These are phyloP conservation scores for Triticum turgidum DNA, from an alignment of 176 grass and related monocot genomes.

Conservation along the genomic window DNA sequence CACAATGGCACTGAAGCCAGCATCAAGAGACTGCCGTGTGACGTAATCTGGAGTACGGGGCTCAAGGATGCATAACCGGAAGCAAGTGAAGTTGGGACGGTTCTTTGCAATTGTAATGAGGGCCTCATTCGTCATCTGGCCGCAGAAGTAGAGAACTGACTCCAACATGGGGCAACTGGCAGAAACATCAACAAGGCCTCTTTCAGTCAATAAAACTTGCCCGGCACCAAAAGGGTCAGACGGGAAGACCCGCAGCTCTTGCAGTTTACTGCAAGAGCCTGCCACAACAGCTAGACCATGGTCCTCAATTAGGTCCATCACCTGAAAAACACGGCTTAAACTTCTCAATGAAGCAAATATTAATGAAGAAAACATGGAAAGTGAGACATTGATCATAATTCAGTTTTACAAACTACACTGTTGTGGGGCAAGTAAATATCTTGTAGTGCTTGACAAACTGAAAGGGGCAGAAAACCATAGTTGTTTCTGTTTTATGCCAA, in stretches of 20 bases:
- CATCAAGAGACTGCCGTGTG: constrained; percentile 58
- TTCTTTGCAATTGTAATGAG: constrained; percentile 64
- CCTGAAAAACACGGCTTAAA: constrained; percentile 38
- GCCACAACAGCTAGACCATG: constrained; percentile 56
- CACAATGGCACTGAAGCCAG: constrained; percentile 66
- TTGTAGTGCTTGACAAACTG: background rate
- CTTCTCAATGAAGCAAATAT: constrained; percentile 3
- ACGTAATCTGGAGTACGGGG: constrained; percentile 58
- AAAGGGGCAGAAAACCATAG: background rate
- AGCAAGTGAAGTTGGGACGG: constrained; percentile 59
- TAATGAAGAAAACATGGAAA: background rate
- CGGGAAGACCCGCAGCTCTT: constrained; percentile 74
- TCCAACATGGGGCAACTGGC: constrained; percentile 60
- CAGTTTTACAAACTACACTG: background rate
- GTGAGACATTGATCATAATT: background rate
- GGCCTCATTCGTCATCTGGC: constrained; percentile 66
- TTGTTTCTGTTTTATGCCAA: background rate
- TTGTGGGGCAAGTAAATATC: no score
- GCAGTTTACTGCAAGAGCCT: constrained; percentile 62
- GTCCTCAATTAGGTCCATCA: constrained; percentile 73
- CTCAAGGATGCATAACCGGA: constrained; percentile 66
- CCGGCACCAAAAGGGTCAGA: constrained; percentile 44
- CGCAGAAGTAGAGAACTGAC: constrained; percentile 66
- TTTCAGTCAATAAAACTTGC: constrained; percentile 60
- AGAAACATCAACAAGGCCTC: constrained; percentile 63